Conservation (phyloP, 2,329 filamentous ascomycete species). For the Monosporascus sp. region DNA sequence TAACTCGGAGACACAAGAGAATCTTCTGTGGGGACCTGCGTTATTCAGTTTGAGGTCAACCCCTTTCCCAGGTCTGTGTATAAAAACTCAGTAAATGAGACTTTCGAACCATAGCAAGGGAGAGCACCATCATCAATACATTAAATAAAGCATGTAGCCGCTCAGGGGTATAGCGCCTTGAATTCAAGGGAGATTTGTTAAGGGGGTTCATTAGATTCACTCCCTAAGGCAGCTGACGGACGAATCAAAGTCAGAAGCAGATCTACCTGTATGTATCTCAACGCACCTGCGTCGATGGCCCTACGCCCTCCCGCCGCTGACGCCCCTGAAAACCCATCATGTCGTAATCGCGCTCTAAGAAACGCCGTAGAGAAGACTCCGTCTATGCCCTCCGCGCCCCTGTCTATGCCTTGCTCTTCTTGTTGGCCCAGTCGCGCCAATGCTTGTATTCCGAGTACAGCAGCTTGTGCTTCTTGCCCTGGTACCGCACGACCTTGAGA, state of each 20-base stretch:
- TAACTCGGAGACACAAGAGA: not conserved
- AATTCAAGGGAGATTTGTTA: too few species aligned
- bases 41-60: too few species aligned
- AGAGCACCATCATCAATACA: too few species aligned
- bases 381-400: not conserved
- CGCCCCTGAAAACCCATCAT: not conserved
- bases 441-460: slow-evolving; percentile 69
- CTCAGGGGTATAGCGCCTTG: too few species aligned
- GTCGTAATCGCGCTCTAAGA: not conserved
- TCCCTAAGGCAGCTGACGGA: not conserved
- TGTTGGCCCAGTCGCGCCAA: slow-evolving; percentile 70
- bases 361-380: not conserved
- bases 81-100: too few species aligned
- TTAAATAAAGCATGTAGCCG: too few species aligned
- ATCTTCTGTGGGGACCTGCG: not conserved
- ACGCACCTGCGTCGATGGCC: not conserved
- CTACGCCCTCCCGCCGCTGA: not conserved
- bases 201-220: not conserved
- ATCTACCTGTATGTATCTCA: not conserved
- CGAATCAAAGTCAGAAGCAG: not conserved
- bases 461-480: slow-evolving; percentile 72
- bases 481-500: slow-evolving; percentile 76
- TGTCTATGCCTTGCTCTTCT: slow-evolving; percentile 18
- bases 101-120: too few species aligned
- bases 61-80: too few species aligned